Evolutionary conservation across 202 grass and related monocot genomes (phyloP).

Genomic region (Bolboschoenoplectus hybrid): DNA sequence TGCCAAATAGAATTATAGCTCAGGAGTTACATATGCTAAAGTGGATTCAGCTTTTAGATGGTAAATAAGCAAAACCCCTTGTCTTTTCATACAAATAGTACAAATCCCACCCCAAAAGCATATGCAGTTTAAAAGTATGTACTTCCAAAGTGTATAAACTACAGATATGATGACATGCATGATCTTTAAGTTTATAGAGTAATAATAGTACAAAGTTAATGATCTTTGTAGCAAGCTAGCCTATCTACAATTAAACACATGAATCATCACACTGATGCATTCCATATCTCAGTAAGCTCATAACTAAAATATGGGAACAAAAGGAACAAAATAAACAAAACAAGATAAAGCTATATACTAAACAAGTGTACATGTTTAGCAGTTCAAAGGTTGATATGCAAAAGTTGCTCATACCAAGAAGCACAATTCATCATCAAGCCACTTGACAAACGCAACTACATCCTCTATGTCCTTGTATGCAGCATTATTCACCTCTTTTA

Average conservation of each 20-base stretch:
- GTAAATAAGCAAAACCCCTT: background rate
- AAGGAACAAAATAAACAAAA: background rate
- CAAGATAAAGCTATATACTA: background rate
- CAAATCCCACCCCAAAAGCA: background rate
- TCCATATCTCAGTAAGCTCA: background rate
- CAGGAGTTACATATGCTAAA: background rate
- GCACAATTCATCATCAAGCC: conserved; percentile 97
- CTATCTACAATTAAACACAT: background rate
- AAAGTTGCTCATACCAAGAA: conserved; percentile 68
- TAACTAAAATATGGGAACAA: background rate
- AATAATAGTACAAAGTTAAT: background rate
- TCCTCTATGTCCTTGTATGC: conserved; percentile 94
- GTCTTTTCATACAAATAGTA: background rate
- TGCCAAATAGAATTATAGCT: conserved; percentile 9
- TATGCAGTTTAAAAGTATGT: background rate
- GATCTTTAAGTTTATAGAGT: background rate
- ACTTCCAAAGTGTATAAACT: background rate
- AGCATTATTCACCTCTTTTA: conserved; percentile 98
- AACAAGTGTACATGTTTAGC: conserved; percentile 39
- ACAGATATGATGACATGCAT: background rate
- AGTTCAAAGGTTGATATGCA: conserved; percentile 15
- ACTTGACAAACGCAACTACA: conserved; percentile 97
- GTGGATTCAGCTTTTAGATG: background rate
- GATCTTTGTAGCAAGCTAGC: background rate
- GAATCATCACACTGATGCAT: background rate